Evolutionary conservation across 768 basidiomycete genomes (phyloP).

Genomic region (Boletus reticulatus): DNA sequence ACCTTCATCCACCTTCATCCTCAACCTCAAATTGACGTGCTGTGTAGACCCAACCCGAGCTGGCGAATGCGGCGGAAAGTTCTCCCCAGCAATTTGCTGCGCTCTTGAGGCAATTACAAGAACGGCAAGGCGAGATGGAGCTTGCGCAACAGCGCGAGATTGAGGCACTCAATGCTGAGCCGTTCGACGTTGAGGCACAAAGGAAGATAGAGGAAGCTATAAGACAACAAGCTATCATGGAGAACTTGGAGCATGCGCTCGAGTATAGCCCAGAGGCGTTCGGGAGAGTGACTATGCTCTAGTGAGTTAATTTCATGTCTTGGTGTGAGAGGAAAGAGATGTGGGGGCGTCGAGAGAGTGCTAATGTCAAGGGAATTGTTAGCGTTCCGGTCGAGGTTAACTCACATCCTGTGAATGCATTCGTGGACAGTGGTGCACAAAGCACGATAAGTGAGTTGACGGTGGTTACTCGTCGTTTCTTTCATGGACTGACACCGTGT

Average conservation of each 20-base stretch:
- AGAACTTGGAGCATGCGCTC: constrained; percentile 92
- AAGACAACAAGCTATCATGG: constrained; percentile 80
- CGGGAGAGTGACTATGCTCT: constrained; percentile 95
- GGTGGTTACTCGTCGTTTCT: background rate
- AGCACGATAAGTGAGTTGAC: constrained; percentile 82
- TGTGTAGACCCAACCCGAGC: constrained; percentile 72
- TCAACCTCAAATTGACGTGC: background rate
- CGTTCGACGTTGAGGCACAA: constrained; percentile 92
- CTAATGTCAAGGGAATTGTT: constrained; percentile 9
- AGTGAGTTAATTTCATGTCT: constrained; percentile 51
- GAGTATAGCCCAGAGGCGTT: constrained; percentile 94
- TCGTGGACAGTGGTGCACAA: constrained; percentile 98
- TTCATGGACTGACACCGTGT: background rate
- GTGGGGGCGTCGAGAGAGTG: constrained; percentile 1
- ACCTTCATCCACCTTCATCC: background rate
- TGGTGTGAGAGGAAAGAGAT: background rate
- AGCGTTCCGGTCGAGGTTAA: constrained; percentile 95
- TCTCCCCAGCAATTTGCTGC: constrained; percentile 75
- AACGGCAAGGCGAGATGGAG: constrained; percentile 53
- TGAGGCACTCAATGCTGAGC: constrained; percentile 75
- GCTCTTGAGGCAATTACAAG: constrained; percentile 61
- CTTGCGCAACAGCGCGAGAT: constrained; percentile 59
- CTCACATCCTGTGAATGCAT: constrained; percentile 85
- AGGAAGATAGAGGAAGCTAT: constrained; percentile 92
- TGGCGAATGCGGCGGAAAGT: constrained; percentile 66